Percentiles rank a stretch among this genome's conserved stretches.
Evolutionary conservation across 148 eudicot species (phyloP).

Genomic region (Dysphania ambrosioides): DNA sequence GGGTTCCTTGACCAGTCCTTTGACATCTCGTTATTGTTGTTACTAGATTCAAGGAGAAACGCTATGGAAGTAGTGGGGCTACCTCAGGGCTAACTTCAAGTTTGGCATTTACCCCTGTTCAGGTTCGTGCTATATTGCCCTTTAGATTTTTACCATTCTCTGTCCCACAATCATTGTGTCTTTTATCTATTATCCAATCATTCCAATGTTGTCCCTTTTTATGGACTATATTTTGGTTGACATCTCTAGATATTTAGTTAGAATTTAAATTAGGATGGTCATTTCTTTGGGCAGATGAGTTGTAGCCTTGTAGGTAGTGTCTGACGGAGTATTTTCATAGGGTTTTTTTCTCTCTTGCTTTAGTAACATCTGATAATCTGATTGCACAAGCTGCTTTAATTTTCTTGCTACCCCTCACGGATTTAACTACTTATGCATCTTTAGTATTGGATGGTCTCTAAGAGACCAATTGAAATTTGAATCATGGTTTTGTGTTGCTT

Average conservation of each 20-base stretch:
- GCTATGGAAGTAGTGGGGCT: conserved; percentile 77
- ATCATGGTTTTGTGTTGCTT: not conserved
- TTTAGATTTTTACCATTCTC: not conserved
- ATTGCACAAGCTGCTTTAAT: not conserved
- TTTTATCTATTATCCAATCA: not conserved
- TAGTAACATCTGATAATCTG: not conserved
- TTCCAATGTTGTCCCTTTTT: not conserved
- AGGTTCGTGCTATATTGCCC: conserved; percentile 44
- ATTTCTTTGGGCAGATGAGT: not conserved
- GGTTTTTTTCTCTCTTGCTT: not conserved
- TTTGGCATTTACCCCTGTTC: conserved; percentile 98
- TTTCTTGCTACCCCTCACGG: not conserved
- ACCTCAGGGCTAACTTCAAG: conserved; percentile 97
- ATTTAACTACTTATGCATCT: not conserved
- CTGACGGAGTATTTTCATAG: not conserved
- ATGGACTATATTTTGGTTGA: not conserved
- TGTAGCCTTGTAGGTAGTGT: not conserved
- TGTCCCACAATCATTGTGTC: not conserved
- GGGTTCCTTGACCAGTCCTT: not conserved
- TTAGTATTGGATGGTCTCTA: not conserved
- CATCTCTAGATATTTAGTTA: not conserved
- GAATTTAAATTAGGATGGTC: not conserved
- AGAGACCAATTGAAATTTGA: not conserved
- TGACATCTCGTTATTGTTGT: conserved; percentile 4
- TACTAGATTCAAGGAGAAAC: conserved; percentile 75